Percentiles rank a stretch among this genome's conserved stretches.
Conservation (phyloP, 495 filamentous ascomycete genomes). For the Cercophora sp. region DNA sequence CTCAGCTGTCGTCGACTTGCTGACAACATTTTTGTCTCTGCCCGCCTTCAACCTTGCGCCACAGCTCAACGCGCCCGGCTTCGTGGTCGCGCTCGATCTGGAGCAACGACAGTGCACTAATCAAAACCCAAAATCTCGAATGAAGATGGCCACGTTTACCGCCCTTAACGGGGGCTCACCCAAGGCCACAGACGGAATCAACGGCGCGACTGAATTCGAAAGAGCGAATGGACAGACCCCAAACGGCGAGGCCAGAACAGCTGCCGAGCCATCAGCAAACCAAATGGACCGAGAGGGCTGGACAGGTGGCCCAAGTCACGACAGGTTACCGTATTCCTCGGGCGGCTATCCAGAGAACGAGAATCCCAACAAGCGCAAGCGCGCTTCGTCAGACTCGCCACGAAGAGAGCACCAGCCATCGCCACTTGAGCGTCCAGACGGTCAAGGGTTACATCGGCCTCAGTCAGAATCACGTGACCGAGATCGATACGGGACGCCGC, state of each 20-base stretch:
- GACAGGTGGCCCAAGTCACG: conserved; percentile 28
- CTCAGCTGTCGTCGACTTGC: not conserved
- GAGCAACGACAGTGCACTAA: too few species aligned
- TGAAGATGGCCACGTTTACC: conserved; percentile 45
- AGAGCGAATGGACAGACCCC: conserved; percentile 20
- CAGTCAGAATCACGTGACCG: conserved; percentile 42
- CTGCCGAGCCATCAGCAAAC: conserved; percentile 25
- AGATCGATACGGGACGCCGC: conserved; percentile 35
- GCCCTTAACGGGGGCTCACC: conserved; percentile 47
- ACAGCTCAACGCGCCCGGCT: too few species aligned
- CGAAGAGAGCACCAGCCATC: conserved; percentile 30
- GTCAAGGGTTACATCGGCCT: conserved; percentile 23
- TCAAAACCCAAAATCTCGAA: too few species aligned
- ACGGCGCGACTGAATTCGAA: conserved; percentile 25
- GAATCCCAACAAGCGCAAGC: conserved; percentile 50
- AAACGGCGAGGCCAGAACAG: conserved; percentile 28
- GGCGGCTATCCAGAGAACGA: conserved; percentile 38
- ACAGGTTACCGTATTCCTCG: conserved; percentile 36
- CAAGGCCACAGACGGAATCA: conserved; percentile 32
- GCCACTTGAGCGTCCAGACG: conserved; percentile 20
- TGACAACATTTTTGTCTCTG: too few species aligned
- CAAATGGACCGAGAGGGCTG: conserved; percentile 33
- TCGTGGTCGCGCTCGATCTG: too few species aligned
- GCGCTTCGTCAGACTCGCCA: conserved; percentile 44
- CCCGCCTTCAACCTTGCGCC: too few species aligned